These are phyloP conservation scores for Mycena sanguinolenta DNA, from an alignment of 768 basidiomycete genomes.

Conservation along the genomic window DNA sequence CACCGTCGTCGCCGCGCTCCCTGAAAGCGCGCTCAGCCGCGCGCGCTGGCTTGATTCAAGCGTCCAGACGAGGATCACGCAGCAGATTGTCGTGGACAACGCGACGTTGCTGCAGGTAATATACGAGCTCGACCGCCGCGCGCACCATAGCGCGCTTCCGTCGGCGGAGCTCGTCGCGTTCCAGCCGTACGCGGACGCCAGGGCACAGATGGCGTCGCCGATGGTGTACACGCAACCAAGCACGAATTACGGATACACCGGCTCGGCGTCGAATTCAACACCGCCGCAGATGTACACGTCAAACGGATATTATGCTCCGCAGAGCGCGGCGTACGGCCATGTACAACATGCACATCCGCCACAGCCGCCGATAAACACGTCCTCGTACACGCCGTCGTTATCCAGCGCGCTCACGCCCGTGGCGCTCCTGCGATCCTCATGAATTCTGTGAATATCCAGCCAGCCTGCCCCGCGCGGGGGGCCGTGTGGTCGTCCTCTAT, in stretches of 20 bases:
- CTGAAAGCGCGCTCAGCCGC: constrained; percentile 74
- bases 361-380: constrained; percentile 29
- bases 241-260: background rate
- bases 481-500: background rate
- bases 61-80: constrained; percentile 70
- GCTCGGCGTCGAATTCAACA: background rate
- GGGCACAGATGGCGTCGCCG: constrained; percentile 4
- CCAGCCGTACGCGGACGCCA: constrained; percentile 48
- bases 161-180: constrained; percentile 72
- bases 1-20: constrained; percentile 67
- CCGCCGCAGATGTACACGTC: constrained; percentile 16
- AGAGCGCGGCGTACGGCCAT: background rate
- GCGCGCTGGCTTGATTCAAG: constrained; percentile 80
- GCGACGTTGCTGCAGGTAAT: constrained; percentile 72
- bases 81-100: constrained; percentile 78
- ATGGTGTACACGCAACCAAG: background rate
- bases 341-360: constrained; percentile 2
- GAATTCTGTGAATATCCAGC: background rate
- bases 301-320: constrained; percentile 14
- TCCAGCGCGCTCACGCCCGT: constrained; percentile 55
- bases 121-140: constrained; percentile 76
- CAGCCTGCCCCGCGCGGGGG: no score
- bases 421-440: constrained; percentile 39
- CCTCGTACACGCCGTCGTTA: constrained; percentile 47
- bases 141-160: constrained; percentile 60